Percentiles rank a stretch among this genome's conserved stretches.
Conservation (phyloP, 1,284 basidiomycete genomes). For the Coriolopsis trogii region DNA sequence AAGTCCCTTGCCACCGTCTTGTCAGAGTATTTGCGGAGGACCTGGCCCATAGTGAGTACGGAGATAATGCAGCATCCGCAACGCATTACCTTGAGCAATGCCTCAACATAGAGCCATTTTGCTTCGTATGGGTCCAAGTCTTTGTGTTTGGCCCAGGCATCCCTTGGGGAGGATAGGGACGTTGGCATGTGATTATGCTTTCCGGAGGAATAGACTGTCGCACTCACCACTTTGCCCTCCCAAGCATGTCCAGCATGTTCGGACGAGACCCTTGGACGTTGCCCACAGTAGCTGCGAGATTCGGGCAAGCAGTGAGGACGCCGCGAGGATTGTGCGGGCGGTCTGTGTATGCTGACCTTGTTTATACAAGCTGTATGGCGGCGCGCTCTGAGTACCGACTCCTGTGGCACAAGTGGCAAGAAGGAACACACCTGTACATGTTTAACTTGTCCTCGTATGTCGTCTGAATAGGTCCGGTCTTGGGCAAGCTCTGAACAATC, state of each 20-base stretch:
- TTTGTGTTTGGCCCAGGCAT: slow-evolving; percentile 92
- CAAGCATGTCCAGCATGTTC: slow-evolving; percentile 92
- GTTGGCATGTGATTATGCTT: slow-evolving; percentile 32
- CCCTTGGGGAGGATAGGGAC: slow-evolving; percentile 53
- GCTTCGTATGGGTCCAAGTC: slow-evolving; percentile 81
- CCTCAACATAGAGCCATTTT: slow-evolving; percentile 89
- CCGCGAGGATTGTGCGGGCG: slow-evolving; percentile 8
- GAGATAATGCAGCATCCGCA: not conserved
- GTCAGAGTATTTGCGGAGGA: slow-evolving; percentile 82
- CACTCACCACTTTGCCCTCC: slow-evolving; percentile 89
- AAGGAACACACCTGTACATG: slow-evolving; percentile 78
- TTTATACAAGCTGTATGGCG: slow-evolving; percentile 74
- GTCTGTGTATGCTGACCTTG: slow-evolving; percentile 62
- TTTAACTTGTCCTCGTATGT: slow-evolving; percentile 95
- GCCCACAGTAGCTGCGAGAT: slow-evolving; percentile 76
- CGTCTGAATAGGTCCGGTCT: slow-evolving; percentile 95
- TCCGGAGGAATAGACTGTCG: not conserved
- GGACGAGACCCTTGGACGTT: slow-evolving; percentile 82
- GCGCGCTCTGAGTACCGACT: too few species aligned
- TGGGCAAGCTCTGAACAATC: slow-evolving; percentile 90
- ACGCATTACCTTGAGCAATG: slow-evolving; percentile 71
- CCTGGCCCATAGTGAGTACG: slow-evolving; percentile 46
- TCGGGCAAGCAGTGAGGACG: not conserved
- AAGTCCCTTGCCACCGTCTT: slow-evolving; percentile 77
- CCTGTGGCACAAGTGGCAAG: not conserved